Evolutionary conservation across 1,139 yeast genomes (phyloP).

Genomic region (Wickerhamomyces sp.): DNA sequence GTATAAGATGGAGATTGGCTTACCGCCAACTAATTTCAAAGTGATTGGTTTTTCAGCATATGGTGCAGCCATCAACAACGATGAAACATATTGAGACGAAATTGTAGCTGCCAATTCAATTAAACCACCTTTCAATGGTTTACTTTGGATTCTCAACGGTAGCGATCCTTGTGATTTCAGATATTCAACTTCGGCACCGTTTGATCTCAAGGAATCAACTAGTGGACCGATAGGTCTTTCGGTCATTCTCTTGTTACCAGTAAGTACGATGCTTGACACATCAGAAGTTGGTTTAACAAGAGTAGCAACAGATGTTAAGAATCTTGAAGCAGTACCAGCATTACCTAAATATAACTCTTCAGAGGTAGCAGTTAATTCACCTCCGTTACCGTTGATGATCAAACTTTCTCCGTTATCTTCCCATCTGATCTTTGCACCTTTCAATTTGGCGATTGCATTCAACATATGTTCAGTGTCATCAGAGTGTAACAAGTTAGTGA

Average conservation of each 20-base stretch:
- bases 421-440: constrained; percentile 75
- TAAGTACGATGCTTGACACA: constrained; percentile 52
- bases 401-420: constrained; percentile 89
- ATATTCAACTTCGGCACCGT: constrained; percentile 74
- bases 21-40: constrained; percentile 86
- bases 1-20: constrained; percentile 92
- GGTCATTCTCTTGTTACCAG: constrained; percentile 97
- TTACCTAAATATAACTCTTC: constrained; percentile 82
- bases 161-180: constrained; percentile 75
- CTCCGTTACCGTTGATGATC: constrained; percentile 85
- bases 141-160: constrained; percentile 72
- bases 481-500: constrained; percentile 83
- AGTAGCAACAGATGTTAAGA: constrained; percentile 86
- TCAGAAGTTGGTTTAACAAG: constrained; percentile 52
- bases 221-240: constrained; percentile 96
- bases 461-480: constrained; percentile 97
- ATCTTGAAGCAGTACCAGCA: constrained; percentile 98
- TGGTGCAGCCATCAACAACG: constrained; percentile 96
- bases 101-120: constrained; percentile 94
- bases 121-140: constrained; percentile 83
- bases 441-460: constrained; percentile 70
- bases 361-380: constrained; percentile 53
- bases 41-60: constrained; percentile 88
- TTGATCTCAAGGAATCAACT: constrained; percentile 80
- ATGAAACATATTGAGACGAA: constrained; percentile 95